Conservation (phyloP, 192 early-diverging fungal genomes). For the Obelidium mucronatum region DNA sequence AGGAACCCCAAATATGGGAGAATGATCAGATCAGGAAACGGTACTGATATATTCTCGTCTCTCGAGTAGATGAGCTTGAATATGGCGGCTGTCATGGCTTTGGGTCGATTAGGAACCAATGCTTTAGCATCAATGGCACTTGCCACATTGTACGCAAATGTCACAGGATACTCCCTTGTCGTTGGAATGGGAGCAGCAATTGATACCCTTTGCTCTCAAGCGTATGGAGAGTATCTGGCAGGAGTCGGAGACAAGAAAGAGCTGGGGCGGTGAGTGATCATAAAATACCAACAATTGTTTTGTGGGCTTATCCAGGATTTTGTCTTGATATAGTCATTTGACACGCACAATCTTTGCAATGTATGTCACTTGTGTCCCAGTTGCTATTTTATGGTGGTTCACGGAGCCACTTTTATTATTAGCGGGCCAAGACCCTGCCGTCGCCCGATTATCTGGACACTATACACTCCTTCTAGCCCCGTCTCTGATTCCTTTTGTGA, state of each 20-base stretch:
- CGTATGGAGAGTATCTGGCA: slow-evolving; percentile 36
- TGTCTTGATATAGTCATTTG: slow-evolving; percentile 36
- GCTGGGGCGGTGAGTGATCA: slow-evolving; percentile 38
- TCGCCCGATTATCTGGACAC: slow-evolving; percentile 71
- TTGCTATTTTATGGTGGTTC: slow-evolving; percentile 74
- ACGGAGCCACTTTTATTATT: slow-evolving; percentile 73
- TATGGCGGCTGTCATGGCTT: neutral
- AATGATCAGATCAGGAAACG: neutral
- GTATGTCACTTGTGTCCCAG: slow-evolving; percentile 70
- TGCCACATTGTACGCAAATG: slow-evolving; percentile 29
- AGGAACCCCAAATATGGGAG: too few relatives aligned
- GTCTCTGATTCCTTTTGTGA: slow-evolving; percentile 78
- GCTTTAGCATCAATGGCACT: slow-evolving; percentile 27
- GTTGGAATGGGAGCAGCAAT: slow-evolving; percentile 59
- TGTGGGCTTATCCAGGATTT: neutral
- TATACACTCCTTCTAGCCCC: slow-evolving; percentile 76
- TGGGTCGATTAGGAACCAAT: slow-evolving; percentile 25
- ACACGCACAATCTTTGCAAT: slow-evolving; percentile 81
- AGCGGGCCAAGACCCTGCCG: slow-evolving; percentile 74
- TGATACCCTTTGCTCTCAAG: slow-evolving; percentile 64
- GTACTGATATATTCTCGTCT: neutral
- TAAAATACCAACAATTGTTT: neutral
- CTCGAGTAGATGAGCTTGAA: neutral
- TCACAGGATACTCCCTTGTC: slow-evolving; percentile 51
- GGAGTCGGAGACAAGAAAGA: slow-evolving; percentile 46